Evolutionary conservation across 176 grass and related monocot species (phyloP), one percentile per base, ranked within the genome.

Genomic region (Zea luxurians): DNA sequence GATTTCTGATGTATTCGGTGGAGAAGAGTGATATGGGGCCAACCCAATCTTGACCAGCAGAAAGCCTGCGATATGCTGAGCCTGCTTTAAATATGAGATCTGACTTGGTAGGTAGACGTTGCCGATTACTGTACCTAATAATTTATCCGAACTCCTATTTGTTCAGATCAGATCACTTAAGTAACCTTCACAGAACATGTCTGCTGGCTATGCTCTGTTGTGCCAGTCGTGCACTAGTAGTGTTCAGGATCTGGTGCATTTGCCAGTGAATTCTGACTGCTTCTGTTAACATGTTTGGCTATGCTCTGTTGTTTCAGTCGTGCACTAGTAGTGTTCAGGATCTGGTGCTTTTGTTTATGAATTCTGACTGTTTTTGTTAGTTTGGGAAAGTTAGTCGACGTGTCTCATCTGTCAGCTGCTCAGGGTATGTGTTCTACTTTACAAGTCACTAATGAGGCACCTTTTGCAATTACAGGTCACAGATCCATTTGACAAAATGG

Each of bases 401-500:
- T 64, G 13, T 76, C 42, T 76, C 52, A 49, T 60, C 52, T 52
- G 4, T 35, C 8, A 40, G 20, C 41, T 4, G 10, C 40, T 62
- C 16, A 7, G 5, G 52, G 52, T 52, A 16, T 7, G 2, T 55
- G 3, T 8, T 54, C 15, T 57, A 20, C 37, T 65, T 49, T 61
- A 0, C 20, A 75, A 1, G 64, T 46, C 27, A 17, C 71, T 84
- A 65, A 3, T 41, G 35, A 65, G 2, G 55, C 3, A 62, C 38
- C 47, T 2, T 48, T 72, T 81, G 13, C 60, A 5, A 2, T 72
- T 8, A 6, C 73, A 89, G 81, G 7, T 84, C 46, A 10, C 68
- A n/a, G 17, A 66, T 34, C 65, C 52, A 80, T 20, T 70, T 44
- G 55, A n/a, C 77, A 88, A 88, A 81, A 97, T 97, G 93, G 93